Evolutionary conservation across 2,329 filamentous ascomycete species (phyloP).

Genomic region (Furcasterigmium furcatum): DNA sequence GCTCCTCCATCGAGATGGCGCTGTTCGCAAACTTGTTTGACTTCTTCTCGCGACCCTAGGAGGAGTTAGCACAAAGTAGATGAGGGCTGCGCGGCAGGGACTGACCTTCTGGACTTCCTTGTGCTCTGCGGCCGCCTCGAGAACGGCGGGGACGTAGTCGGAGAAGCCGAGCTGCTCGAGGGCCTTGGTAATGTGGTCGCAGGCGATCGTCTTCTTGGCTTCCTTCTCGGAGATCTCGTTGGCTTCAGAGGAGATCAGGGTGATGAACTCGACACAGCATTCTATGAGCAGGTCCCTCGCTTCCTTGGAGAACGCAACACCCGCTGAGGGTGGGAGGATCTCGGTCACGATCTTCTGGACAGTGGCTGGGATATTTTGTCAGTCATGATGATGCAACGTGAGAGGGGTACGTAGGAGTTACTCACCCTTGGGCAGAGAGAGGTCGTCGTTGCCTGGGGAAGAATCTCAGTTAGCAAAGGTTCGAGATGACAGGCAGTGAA

Average conservation of each 20-base stretch:
- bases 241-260: slow-evolving; percentile 94
- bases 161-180: slow-evolving; percentile 88
- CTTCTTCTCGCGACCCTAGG: slow-evolving; percentile 89
- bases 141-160: slow-evolving; percentile 85
- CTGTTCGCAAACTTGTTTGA: slow-evolving; percentile 96
- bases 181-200: slow-evolving; percentile 95
- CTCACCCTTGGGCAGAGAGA: slow-evolving; percentile 63
- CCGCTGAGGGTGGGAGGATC: slow-evolving; percentile 73
- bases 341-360: slow-evolving; percentile 90
- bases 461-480: slow-evolving; percentile 9
- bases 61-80: slow-evolving; percentile 13
- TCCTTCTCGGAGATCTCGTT: slow-evolving; percentile 99
- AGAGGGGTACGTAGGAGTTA: slow-evolving; percentile 1
- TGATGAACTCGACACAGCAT: slow-evolving; percentile 99
- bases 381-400: no score
- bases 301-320: slow-evolving; percentile 89
- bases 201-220: slow-evolving; percentile 98
- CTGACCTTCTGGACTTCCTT: slow-evolving; percentile 88
- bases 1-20: slow-evolving; percentile 85
- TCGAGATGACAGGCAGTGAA: no score
- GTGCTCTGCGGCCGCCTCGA: slow-evolving; percentile 84
- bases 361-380: slow-evolving; percentile 56
- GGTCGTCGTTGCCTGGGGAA: slow-evolving; percentile 56
- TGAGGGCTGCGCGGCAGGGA: no score
- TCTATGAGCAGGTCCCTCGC: slow-evolving; percentile 94